phyloP scores from a whole-genome alignment of 2,329 filamentous ascomycete species.

The Lachnellula hyalina region DNA sequence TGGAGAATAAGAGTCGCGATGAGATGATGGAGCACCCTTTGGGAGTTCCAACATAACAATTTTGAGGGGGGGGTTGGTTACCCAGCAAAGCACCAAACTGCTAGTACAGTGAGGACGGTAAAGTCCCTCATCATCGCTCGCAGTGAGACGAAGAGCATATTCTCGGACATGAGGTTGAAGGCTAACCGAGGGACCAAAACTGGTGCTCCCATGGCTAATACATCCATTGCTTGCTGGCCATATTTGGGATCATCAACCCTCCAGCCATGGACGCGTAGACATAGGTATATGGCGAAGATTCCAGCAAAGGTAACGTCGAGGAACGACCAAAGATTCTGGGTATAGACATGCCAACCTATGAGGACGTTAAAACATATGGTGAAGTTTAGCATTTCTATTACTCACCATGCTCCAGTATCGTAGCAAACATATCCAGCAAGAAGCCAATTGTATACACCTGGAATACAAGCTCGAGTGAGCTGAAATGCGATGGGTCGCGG shows the following conservation, averaged over 20 bases:
- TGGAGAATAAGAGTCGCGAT: no score
- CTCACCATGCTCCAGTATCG: constrained; percentile 34
- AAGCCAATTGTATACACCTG: constrained; percentile 71
- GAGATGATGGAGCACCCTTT: no score
- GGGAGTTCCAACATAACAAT: no score
- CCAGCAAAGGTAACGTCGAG: constrained; percentile 72
- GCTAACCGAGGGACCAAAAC: constrained; percentile 73
- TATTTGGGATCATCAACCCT: constrained; percentile 41
- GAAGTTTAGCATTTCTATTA: not conserved
- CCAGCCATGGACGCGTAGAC: constrained; percentile 62
- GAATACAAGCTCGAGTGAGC: constrained; percentile 60
- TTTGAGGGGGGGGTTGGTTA: no score
- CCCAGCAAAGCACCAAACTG: constrained; percentile 74
- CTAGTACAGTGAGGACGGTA: constrained; percentile 67
- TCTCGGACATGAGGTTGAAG: constrained; percentile 78
- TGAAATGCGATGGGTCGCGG: constrained; percentile 53
- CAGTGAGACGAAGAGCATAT: constrained; percentile 75
- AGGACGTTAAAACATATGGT: constrained; percentile 43
- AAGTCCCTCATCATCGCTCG: constrained; percentile 85
- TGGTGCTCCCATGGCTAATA: constrained; percentile 73
- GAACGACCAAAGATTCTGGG: constrained; percentile 85
- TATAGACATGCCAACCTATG: constrained; percentile 66
- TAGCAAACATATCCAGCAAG: constrained; percentile 33
- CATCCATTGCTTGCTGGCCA: constrained; percentile 66
- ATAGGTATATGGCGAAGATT: constrained; percentile 65